Evolutionary conservation across 768 basidiomycete species (phyloP), one percentile per base, ranked within the genome.

Genomic region (Pleurotus ostreatus): DNA sequence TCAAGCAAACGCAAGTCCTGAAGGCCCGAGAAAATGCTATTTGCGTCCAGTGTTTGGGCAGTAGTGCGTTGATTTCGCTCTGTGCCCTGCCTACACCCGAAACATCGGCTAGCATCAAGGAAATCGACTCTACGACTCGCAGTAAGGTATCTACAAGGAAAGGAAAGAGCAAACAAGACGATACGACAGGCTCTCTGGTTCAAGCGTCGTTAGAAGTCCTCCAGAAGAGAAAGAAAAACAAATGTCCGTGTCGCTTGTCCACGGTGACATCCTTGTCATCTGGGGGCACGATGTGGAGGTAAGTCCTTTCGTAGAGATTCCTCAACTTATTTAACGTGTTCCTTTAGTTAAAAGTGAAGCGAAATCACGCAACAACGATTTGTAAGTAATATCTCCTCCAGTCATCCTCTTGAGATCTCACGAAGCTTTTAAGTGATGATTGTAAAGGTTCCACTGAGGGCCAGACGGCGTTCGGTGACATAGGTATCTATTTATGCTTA

Each of bases 31-130:
- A 34, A 25, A 47, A 6, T 23, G 40, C 34, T 48, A 20, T 16
- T 23, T 39, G 34, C 30, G 15, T 37, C 7, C 13, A 8, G 6
- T 16, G n/a, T 23, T 23, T 39, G 43, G 18, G 20, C 9, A 4
- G 25, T 22, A 38, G 54, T 13, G 16, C n/a, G 23, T 34, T 38
- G 15, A 16, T 44, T 12, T 46, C 39, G 65, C 70, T 9, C 73
- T 72, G 5, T 75, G 73, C 46, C 39, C 69, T 38, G 65, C 61
- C 15, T 66, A 34, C 9, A 2, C 9, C 30, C 4, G 2, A 34
- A 34, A 4, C 30, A 25, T 4, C 23, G 8, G 30, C 3, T 2
- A 8, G 2, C 30, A 34, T 34, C 30, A 11, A 34, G 30, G 30
- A 34, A 34, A 34, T 34, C 9, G 30, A 34, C 30, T 34, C 30